Percentiles rank a stretch among this genome's conserved stretches.
Conservation (phyloP, 2,329 filamentous ascomycete species). For the Neofusicoccum ribis region DNA sequence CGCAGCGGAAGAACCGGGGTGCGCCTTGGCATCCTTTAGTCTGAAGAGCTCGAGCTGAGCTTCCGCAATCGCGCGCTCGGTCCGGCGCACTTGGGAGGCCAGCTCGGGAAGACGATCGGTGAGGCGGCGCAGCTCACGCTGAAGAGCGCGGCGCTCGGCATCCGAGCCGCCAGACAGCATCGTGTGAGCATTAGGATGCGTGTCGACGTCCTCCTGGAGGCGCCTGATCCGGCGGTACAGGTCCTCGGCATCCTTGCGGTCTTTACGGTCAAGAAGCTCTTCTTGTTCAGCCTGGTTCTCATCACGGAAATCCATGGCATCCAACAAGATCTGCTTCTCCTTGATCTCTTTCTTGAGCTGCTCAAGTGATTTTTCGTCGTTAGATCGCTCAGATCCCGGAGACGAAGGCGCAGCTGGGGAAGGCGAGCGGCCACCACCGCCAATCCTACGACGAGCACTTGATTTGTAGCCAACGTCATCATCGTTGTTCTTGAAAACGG, state of each 20-base stretch:
- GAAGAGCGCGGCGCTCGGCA: conserved; percentile 80
- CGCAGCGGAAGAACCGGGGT: conserved; percentile 75
- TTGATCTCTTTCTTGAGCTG: conserved; percentile 89
- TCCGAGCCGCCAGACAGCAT: conserved; percentile 55
- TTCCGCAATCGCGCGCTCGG: conserved; percentile 90
- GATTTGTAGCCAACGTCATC: conserved; percentile 88
- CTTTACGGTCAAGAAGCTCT: conserved; percentile 83
- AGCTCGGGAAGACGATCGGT: conserved; percentile 89
- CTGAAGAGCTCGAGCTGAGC: conserved; percentile 90
- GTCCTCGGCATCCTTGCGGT: conserved; percentile 89
- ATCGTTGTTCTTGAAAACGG: conserved; percentile 95
- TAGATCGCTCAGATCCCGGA: conserved; percentile 59
- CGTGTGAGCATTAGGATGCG: conserved; percentile 73
- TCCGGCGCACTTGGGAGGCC: conserved; percentile 85
- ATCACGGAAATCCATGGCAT: conserved; percentile 95
- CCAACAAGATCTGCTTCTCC: conserved; percentile 90
- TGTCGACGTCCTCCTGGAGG: conserved; percentile 92
- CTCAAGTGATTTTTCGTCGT: conserved; percentile 81
- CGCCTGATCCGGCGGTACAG: conserved; percentile 89
- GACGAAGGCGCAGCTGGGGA: conserved; percentile 68
- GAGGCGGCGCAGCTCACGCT: conserved; percentile 83
- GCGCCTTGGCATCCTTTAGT: conserved; percentile 85
- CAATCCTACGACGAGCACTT: conserved; percentile 83
- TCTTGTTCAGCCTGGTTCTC: conserved; percentile 89
- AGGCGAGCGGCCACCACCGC: conserved; percentile 67